A percentile compares a stretch with the other conserved stretches of the same genome.
Conservation (phyloP, 352 stramenopile genomes). For the Plasmopara viticola region DNA sequence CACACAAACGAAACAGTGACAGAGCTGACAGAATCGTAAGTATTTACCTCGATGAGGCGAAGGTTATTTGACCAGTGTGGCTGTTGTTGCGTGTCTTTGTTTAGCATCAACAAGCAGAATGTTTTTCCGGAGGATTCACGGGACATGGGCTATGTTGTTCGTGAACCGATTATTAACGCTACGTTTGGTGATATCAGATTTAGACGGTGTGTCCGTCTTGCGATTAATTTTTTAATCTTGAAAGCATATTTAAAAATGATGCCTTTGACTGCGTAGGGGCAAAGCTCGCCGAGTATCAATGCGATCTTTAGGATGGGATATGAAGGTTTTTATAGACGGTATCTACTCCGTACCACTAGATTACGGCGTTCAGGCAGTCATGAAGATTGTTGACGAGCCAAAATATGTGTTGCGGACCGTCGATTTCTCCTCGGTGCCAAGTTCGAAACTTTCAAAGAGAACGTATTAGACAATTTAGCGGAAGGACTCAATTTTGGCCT, state of each 20-base stretch:
- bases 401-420: slow-evolving; percentile 84
- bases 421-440: slow-evolving; percentile 45
- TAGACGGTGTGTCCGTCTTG: slow-evolving; percentile 43
- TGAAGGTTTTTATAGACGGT: slow-evolving; percentile 84
- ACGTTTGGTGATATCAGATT: slow-evolving; percentile 87
- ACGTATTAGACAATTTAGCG: slow-evolving; percentile 27
- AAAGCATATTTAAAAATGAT: neutral
- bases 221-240: neutral
- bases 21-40: slow-evolving; percentile 79
- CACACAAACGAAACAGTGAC: slow-evolving; percentile 86
- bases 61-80: neutral
- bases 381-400: slow-evolving; percentile 84
- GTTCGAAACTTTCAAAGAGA: slow-evolving; percentile 21
- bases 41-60: slow-evolving; percentile 4
- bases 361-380: slow-evolving; percentile 86
- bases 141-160: slow-evolving; percentile 83
- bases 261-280: slow-evolving; percentile 30
- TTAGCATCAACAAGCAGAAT: slow-evolving; percentile 84
- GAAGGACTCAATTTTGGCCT: slow-evolving; percentile 25
- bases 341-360: slow-evolving; percentile 84
- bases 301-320: slow-evolving; percentile 85
- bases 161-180: slow-evolving; percentile 86
- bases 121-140: slow-evolving; percentile 77
- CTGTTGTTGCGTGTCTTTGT: slow-evolving; percentile 2
- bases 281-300: slow-evolving; percentile 81